Evolutionary conservation across 352 stramenopile species (phyloP).

Genomic region (Pythium myriotylum): DNA sequence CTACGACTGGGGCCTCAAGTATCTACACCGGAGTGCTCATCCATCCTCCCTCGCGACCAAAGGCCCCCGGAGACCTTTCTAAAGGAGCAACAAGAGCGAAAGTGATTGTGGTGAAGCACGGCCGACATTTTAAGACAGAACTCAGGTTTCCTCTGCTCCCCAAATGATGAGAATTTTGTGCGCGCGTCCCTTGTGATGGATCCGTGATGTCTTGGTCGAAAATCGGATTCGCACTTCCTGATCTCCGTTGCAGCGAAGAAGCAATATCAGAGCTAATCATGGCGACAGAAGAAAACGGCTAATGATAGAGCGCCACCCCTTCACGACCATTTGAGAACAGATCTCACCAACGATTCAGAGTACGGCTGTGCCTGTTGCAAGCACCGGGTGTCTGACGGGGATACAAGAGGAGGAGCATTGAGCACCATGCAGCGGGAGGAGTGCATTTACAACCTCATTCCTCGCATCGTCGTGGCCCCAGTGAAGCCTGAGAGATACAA

Average conservation of each 20-base stretch:
- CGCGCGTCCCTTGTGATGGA: too few species aligned
- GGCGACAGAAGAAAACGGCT: too few species aligned
- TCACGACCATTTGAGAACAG: too few species aligned
- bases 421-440: conserved; percentile 74
- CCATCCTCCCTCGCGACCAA: not conserved
- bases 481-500: conserved; percentile 87
- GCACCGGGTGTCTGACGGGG: too few species aligned
- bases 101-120: conserved; percentile 17
- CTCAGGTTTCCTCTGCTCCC: conserved; percentile 21
- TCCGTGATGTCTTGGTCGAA: too few species aligned
- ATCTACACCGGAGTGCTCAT: conserved; percentile 25
- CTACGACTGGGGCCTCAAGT: not conserved
- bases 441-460: conserved; percentile 93
- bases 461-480: conserved; percentile 56
- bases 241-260: not conserved
- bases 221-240: not conserved
- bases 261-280: too few species aligned
- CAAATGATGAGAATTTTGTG: too few species aligned
- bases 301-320: too few species aligned
- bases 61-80: not conserved
- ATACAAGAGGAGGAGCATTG: not conserved
- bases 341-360: too few species aligned
- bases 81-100: conserved; percentile 2
- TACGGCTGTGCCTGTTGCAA: too few species aligned
- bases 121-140: conserved; percentile 28